Conservation (phyloP, 192 early-diverging fungal genomes). For the Chytriomyces sp. region DNA sequence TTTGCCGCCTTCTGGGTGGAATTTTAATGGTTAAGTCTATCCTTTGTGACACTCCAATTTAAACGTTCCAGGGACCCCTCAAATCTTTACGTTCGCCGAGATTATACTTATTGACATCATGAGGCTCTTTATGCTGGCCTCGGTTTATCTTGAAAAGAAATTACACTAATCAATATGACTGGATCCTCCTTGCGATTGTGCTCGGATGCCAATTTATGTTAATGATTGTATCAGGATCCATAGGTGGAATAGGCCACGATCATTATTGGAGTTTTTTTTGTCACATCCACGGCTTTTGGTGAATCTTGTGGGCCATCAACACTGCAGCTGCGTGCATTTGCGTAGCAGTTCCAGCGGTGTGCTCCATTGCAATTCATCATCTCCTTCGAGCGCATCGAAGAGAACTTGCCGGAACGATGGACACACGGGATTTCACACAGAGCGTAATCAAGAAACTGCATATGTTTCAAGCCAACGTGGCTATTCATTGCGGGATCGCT, state of each 20-base stretch:
- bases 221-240: background rate
- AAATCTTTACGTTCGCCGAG: conserved; percentile 1
- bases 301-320: background rate
- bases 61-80: background rate
- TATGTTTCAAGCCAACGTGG: background rate
- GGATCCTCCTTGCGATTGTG: background rate
- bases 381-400: background rate
- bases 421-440: background rate
- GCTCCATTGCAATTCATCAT: background rate
- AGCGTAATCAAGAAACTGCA: background rate
- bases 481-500: background rate
- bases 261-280: background rate
- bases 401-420: background rate
- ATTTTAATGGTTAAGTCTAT: background rate
- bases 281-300: background rate
- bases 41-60: too few relatives aligned
- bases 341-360: background rate
- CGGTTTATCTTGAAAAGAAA: background rate
- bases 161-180: background rate
- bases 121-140: background rate
- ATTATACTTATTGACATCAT: background rate
- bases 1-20: background rate
- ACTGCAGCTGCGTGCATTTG: background rate
- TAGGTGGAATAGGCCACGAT: background rate
- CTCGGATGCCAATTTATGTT: background rate